Evolutionary conservation across 2,329 filamentous ascomycete genomes (phyloP), one percentile per base, ranked within the genome.

Genomic region (Botrytis byssoidea): DNA sequence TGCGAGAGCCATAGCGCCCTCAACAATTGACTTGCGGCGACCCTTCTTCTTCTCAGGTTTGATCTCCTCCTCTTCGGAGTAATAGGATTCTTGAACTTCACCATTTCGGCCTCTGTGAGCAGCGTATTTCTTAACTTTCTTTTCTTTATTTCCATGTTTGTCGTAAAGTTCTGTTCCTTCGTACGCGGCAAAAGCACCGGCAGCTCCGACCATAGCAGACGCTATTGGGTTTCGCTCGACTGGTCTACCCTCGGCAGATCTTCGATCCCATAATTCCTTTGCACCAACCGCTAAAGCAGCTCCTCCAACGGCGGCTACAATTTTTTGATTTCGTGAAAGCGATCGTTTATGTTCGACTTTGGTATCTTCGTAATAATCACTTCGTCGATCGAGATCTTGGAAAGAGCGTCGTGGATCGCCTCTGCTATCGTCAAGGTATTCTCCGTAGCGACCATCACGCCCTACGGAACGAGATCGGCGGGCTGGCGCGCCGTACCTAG

Each of bases 181-280:
- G 77, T 91, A 91, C 18, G 86, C 90, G 35, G 88, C 90, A 66
- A 91, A 82, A 10, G 89, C 90, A 40, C 90, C 90, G 65, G 89
- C 89, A 29, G 89, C 89, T 35, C 89, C 89, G 9, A 91, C 83
- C 35, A 89, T 89, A 46, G 88, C 89, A 18, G 88, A 88, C 42
- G 87, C 86, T 25, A 90, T 83, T 35, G 88, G 79, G 78, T 90
- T 91, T 75, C 89, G 87, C 63, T 90, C 82, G 0, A 87, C 73
- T 73, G 84, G 70, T 86, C 86, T 75, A 86, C 79, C 77, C 60
- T 81, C 76, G 57, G 80, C 88, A 78, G 91, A 87, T 76, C 84
- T 87, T 74, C 89, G 89, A 78, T 92, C 89, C 80, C 86, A 91
- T 7, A 91, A 81, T 80, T 92, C 90, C 82, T 92, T 91, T 69